Conservation (phyloP, 2,329 filamentous ascomycete species). For the Stagonosporopsis tanaceti region DNA sequence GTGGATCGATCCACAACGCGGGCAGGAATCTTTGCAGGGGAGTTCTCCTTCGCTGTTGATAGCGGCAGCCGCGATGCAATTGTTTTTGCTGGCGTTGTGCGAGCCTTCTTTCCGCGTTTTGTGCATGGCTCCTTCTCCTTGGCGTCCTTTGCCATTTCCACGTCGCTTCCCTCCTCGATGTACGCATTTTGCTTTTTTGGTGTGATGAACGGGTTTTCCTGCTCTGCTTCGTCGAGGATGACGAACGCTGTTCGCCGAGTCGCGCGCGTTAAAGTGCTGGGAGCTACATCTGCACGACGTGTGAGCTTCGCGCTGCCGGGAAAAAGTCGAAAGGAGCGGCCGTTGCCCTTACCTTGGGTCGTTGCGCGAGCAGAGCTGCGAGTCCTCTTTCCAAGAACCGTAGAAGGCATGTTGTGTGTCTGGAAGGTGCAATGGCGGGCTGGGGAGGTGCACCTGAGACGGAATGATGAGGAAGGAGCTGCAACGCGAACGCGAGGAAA, state of each 20-base stretch:
- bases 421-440: slow-evolving; percentile 32
- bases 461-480: slow-evolving; percentile 28
- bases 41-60: slow-evolving; percentile 58
- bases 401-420: slow-evolving; percentile 39
- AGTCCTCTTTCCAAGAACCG: slow-evolving; percentile 51
- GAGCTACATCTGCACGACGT: slow-evolving; percentile 34
- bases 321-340: slow-evolving; percentile 15
- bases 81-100: slow-evolving; percentile 57
- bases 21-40: slow-evolving; percentile 57
- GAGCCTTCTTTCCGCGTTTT: slow-evolving; percentile 44
- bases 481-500: slow-evolving; percentile 19
- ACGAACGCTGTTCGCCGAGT: slow-evolving; percentile 56
- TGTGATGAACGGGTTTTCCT: slow-evolving; percentile 65
- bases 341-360: slow-evolving; percentile 37
- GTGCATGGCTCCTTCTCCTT: slow-evolving; percentile 44
- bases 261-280: slow-evolving; percentile 45
- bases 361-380: slow-evolving; percentile 41
- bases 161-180: slow-evolving; percentile 54
- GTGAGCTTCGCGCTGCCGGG: slow-evolving; percentile 34
- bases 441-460: slow-evolving; percentile 28
- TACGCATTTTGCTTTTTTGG: slow-evolving; percentile 44
- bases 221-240: slow-evolving; percentile 69
- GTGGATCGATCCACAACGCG: slow-evolving; percentile 57
- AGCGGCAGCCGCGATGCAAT: slow-evolving; percentile 52
- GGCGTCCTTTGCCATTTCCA: slow-evolving; percentile 51